These are phyloP conservation scores for Trypanosoma platydactyli DNA, from an alignment of 208 protist species.

Conservation along the genomic window DNA sequence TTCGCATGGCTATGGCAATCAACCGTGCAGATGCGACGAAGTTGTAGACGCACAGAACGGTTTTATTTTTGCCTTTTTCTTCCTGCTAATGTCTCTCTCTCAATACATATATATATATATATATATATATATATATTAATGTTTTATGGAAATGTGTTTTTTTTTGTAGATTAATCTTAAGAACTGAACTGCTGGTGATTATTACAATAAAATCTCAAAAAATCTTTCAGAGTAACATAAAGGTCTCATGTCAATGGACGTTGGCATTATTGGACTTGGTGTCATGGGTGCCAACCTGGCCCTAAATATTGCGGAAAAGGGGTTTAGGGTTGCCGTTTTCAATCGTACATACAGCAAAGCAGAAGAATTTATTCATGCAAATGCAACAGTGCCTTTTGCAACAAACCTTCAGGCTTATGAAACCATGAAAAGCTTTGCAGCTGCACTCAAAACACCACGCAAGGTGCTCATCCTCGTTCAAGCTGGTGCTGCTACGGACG, in stretches of 20 bases:
- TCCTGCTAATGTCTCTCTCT: conserved; percentile 27
- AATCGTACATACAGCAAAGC: conserved; percentile 92
- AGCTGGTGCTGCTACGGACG: conserved; percentile 95
- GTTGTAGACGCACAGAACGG: conserved; percentile 8
- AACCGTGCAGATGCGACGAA: conserved; percentile 49
- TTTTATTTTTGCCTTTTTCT: conserved; percentile 24
- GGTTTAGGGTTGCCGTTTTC: conserved; percentile 93
- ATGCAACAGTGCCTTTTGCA: conserved; percentile 47
- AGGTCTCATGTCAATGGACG: conserved; percentile 82
- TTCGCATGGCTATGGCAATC: conserved; percentile 55
- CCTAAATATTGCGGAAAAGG: conserved; percentile 97
- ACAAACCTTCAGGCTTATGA: conserved; percentile 72
- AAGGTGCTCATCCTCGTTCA: conserved; percentile 96
- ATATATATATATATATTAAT: conserved; percentile 2
- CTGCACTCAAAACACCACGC: conserved; percentile 89
- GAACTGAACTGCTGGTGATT: background rate
- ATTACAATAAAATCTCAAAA: conserved; percentile 19
- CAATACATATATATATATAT: background rate
- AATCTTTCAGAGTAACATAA: background rate
- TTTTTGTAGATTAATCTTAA: too few species aligned
- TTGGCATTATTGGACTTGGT: conserved; percentile 97
- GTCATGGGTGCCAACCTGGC: conserved; percentile 99
- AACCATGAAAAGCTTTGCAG: conserved; percentile 77
- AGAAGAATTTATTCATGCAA: conserved; percentile 82
- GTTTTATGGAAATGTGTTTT: too few species aligned